Evolutionary conservation across 129 eudicot species (phyloP).

Genomic region (Chrysanthemum lavandulifolium): DNA sequence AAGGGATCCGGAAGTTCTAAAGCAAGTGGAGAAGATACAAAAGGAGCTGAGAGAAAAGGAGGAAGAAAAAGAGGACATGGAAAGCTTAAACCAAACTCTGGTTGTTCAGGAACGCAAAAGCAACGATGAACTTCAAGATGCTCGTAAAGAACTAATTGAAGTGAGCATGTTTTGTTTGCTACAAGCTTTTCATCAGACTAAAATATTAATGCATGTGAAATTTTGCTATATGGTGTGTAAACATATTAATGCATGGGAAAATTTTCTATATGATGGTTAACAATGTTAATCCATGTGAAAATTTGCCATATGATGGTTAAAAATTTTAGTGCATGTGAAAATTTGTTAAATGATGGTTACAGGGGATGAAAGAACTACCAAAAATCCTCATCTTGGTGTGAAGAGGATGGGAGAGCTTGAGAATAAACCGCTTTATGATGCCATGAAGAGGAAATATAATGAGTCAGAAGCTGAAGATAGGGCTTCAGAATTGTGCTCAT

Average conservation of each 20-base stretch:
- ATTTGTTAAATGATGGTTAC: constrained; percentile 1
- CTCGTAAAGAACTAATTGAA: constrained; percentile 55
- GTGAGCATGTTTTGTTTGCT: constrained; percentile 37
- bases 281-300: constrained; percentile 5
- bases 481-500: constrained; percentile 47
- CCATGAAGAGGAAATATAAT: constrained; percentile 46
- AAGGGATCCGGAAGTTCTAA: constrained; percentile 43
- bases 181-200: too few relatives aligned
- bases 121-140: constrained; percentile 74
- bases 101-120: constrained; percentile 51
- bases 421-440: constrained; percentile 38
- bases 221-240: too few relatives aligned
- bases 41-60: constrained; percentile 50
- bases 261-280: neutral
- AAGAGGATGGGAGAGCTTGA: constrained; percentile 80
- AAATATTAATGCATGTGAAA: too few relatives aligned
- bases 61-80: constrained; percentile 53
- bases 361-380: constrained; percentile 29
- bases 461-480: constrained; percentile 37
- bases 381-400: constrained; percentile 41
- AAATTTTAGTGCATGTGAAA: neutral
- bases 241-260: too few relatives aligned
- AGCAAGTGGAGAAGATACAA: constrained; percentile 39
- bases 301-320: constrained; percentile 7
- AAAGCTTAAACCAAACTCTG: constrained; percentile 45